These are phyloP conservation scores for Pulicaria dysenterica DNA, from an alignment of 129 eudicot species.

Conservation along the genomic window DNA sequence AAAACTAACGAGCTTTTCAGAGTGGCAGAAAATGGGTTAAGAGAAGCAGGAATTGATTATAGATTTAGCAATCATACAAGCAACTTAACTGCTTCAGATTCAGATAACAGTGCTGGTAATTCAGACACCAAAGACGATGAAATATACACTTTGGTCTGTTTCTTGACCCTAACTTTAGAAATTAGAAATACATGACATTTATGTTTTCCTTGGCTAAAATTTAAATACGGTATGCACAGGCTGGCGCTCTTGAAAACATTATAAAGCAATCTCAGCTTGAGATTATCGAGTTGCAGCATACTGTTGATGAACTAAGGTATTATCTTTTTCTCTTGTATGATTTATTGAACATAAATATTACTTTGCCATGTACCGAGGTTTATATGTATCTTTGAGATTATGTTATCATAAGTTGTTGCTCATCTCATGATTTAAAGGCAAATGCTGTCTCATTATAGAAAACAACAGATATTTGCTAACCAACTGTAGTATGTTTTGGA, in stretches of 20 bases:
- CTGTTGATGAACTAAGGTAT: slow-evolving; percentile 77
- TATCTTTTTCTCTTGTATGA: background rate
- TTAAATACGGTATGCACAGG: slow-evolving; percentile 49
- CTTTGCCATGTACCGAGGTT: background rate
- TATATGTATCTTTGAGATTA: slow-evolving; percentile 10
- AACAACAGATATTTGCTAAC: slow-evolving; percentile 12
- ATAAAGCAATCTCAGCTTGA: slow-evolving; percentile 86
- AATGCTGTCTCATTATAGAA: too few relatives aligned
- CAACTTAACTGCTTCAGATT: slow-evolving; percentile 29
- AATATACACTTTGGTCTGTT: slow-evolving; percentile 72
- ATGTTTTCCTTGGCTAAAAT: slow-evolving; percentile 16
- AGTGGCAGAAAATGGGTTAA: slow-evolving; percentile 81
- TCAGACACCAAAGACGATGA: slow-evolving; percentile 62
- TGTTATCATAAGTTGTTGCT: background rate
- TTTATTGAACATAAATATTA: background rate
- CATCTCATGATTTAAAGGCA: background rate
- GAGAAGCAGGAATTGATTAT: slow-evolving; percentile 71
- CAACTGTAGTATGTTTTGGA: slow-evolving; percentile 14
- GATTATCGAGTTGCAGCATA: slow-evolving; percentile 79
- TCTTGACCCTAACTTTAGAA: slow-evolving; percentile 13
- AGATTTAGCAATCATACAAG: slow-evolving; percentile 53
- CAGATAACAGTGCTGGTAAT: slow-evolving; percentile 34
- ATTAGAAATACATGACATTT: background rate
- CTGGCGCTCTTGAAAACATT: slow-evolving; percentile 82
- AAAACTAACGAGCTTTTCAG: slow-evolving; percentile 80